These are phyloP conservation scores for Plasmodium billcollinsi DNA, from an alignment of 169 alveolate genomes.

Conservation along the genomic window DNA sequence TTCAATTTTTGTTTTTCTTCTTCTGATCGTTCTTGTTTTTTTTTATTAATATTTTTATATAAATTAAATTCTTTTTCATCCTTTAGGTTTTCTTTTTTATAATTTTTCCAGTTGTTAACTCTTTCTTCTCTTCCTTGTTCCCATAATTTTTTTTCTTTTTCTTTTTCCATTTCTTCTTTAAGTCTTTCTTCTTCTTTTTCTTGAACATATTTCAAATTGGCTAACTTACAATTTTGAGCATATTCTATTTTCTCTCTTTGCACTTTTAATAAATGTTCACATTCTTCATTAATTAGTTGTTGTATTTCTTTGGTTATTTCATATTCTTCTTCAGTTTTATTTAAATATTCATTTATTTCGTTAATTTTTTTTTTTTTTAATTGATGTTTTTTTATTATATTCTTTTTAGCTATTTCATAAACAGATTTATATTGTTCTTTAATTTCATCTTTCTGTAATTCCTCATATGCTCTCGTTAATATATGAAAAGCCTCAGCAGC, in stretches of 20 bases:
- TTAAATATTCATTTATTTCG: constrained; percentile 59
- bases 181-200: constrained; percentile 73
- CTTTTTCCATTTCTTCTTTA: constrained; percentile 78
- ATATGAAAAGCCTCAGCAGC: constrained; percentile 94
- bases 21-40: constrained; percentile 81
- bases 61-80: constrained; percentile 81
- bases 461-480: constrained; percentile 88
- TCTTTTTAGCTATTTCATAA: constrained; percentile 86
- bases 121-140: constrained; percentile 83
- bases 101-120: constrained; percentile 83
- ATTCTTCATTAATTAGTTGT: constrained; percentile 83
- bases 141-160: constrained; percentile 84
- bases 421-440: constrained; percentile 86
- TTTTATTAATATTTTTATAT: constrained; percentile 79
- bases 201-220: constrained; percentile 85
- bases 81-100: constrained; percentile 80
- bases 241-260: constrained; percentile 87
- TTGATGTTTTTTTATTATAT: constrained; percentile 83
- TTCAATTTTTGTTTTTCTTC: constrained; percentile 64
- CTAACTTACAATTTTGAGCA: constrained; percentile 87
- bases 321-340: constrained; percentile 68
- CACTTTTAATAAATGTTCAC: constrained; percentile 85
- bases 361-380: constrained; percentile 79
- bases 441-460: constrained; percentile 85
- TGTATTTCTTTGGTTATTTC: constrained; percentile 81